Evolutionary conservation across 352 stramenopile species (phyloP), one percentile per base, ranked within the genome.

Genomic region (Phytophthora palmivora): DNA sequence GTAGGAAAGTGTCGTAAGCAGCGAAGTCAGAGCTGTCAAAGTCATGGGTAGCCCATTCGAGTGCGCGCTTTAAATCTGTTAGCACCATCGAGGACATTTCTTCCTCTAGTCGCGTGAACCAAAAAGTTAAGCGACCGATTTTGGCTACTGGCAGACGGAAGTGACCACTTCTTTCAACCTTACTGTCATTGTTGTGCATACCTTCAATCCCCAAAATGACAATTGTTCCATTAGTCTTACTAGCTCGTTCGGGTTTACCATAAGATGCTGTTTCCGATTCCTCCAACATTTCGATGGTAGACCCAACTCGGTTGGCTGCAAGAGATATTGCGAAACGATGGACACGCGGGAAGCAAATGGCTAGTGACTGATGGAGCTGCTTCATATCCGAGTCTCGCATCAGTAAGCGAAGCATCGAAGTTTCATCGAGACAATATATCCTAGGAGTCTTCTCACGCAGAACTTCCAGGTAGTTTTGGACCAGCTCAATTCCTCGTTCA

Each of bases 81-180:
- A 42, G 39, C 2, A 89, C 77, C 46, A 87, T 63, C n/a, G 56
- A 61, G 6, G 42, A 22, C 55, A 89, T 76, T 37, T 91, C 82
- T 46, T 91, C 82, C 42, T 89, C 78, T 0, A 91, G 55, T 2
- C 82, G 69, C 2, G 69, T 70, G 24, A 91, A 69, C 82, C 82
- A 91, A 52, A 91, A 91, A 26, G 81, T 78, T 9, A 88, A 30
- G 8, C 82, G 68, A 1, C 82, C 82, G 15, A 91, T 87, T 69
- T 89, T 91, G 12, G 86, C 63, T n/a, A 89, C 79, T 2, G 79
- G 58, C 21, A 72, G 54, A 19, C 60, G 59, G 22, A 78, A 78
- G 15, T 22, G 39, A 4, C 34, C 51, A 39, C 52, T 44, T 16
- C 54, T 46, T 3, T 61, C 30, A 16, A 11, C 7, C 19, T 22